Base-by-base conservation (phyloP, 768 basidiomycete genomes). In the Phlegmacium glaucopus region DNA sequence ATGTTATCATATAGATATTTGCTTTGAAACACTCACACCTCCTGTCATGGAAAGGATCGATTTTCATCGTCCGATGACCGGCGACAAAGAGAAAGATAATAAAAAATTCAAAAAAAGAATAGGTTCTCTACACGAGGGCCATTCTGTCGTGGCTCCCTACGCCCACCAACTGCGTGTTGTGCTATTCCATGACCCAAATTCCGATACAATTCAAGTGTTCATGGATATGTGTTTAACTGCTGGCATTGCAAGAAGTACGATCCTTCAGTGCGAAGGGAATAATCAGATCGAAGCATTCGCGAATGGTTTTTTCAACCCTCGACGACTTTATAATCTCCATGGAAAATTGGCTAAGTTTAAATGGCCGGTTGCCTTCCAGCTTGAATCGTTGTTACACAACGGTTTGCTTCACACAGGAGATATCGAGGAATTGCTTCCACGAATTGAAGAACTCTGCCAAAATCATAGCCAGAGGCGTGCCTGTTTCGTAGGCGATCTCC, bases 331-430 rank as follows among this genome's bases (percentile, higher is more conserved):
- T 49, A 65, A 63, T 8, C 59, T 87, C 8, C 66, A 70, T 22
- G 5, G 12, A 59, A 56, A 12, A 72, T 72, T 65, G 53, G 86
- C 36, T 61, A 61, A 26, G 63, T 72, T 83, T 39, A 70, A 76
- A 11, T 91, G 86, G 85, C 63, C 69, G 4, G 72, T 89, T 27
- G 85, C 83, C 1, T 93, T 90, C 59, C 90, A 93, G 62, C 66
- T 90, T 25, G 88, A 88, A 60, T 77, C 80, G 0, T 68, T 90
- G 9, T 61, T 92, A 5, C 79, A 71, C 17, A 87, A 85, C 49
- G 77, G 78, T 0, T 63, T 79, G 15, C 69, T 91, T 16, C 79
- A 82, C 49, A 82, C 87, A 0, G 64, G 65, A 7, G 85, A 89
- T 28, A 37, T 92, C 1, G 58, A 64, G 4, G 56, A 64, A 5